Base-by-base conservation (phyloP, 2,329 filamentous ascomycete species). In the Laburnicola sp. region DNA sequence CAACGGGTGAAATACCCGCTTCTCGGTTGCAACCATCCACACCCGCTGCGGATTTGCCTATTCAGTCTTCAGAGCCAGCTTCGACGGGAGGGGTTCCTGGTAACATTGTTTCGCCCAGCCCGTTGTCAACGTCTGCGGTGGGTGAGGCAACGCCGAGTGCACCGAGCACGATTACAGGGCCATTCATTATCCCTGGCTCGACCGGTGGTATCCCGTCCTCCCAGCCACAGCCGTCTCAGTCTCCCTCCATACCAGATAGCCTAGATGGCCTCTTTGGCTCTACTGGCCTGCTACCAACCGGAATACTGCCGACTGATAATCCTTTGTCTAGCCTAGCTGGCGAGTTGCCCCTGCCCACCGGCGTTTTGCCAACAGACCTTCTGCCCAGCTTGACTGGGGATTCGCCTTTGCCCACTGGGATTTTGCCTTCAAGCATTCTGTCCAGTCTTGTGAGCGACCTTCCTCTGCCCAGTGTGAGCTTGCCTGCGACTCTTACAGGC, bases 131-230 rank as follows among this genome's bases (percentile, higher is more conserved):
- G 8, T 23, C 41, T 44, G 21, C 16, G 11, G 9, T 21, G 23
- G 36, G 27, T 3, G 31, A 48, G 23, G 50, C 49, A 16, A 50
- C 45, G 25, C 48, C 57, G 16, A 54, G 54, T 16, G 50, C 36
- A 32, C 27, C 35, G 5, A 51, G 59, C 2, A 54, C 56, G 21
- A 46, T 63, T 25, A 35, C 59, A 1, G 56, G 54, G 7, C 54
- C 53, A 2, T 45, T 65, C 16, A 45, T 64, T 27, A 45, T 55
- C 28, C 46, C 42, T 34, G 60, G 56, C 16, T 60, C 63, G 8
- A 63, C 63, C 7, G 62, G 59, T 25, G 53, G 51, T 34, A 45
- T 60, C 25, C 56, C 68, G 23, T 50, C 48, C 4, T 54, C 61
- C 34, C 32, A 36, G n/a, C 25, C 43, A 22, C 57, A 58, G 46